Base-by-base conservation (phyloP, 805 yeast genomes). In the Yarrowia sp. region DNA sequence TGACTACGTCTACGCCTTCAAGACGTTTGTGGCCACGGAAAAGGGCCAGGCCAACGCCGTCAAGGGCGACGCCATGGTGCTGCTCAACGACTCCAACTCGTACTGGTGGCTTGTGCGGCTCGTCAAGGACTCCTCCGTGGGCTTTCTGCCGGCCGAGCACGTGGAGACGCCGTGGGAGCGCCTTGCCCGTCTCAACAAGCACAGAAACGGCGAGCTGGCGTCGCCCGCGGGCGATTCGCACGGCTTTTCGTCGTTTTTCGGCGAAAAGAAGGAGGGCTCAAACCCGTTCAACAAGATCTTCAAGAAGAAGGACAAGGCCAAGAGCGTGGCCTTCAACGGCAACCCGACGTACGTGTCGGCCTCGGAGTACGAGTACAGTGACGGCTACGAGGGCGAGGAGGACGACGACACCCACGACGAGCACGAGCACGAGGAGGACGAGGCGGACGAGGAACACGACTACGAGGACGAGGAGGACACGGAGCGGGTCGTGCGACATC, bases 121-220 rank as follows among this genome's bases (percentile, higher is more conserved):
- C 64, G 77, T 78, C 41, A 73, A 71, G 46, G 88, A 85, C 70
- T 85, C 85, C 2, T 81, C 84, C 66, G 84, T 93, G 60, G 99
- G 99, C 1, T 94, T 92, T 77, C 96, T 96, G 1, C 99, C 99
- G 1, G 98, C 97, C 0, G 99, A 94, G 72, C 84, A 94, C 63
- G 76, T 94, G 35, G 99, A 94, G 73, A 90, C 97, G 0, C 91
- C 89, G 65, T 87, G 85, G 49, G 99, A 94, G 74, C 78, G 98
- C 63, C 75, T 94, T 61, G 99, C 99, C 0, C 79, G 98, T 62
- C 77, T 92, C 39, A 94, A 94, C 72, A 89, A 97, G 74, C 90
- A 93, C 83, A 86, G 90, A 67, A 93, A 93, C 74, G 97, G 90
- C 72, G 90, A 87, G 41, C 46, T 66, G 31, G 51, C 42, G 24